Evolutionary conservation across 352 stramenopile genomes (phyloP), one percentile per base, ranked within the genome.

Genomic region (Elongisporangium anandrum): DNA sequence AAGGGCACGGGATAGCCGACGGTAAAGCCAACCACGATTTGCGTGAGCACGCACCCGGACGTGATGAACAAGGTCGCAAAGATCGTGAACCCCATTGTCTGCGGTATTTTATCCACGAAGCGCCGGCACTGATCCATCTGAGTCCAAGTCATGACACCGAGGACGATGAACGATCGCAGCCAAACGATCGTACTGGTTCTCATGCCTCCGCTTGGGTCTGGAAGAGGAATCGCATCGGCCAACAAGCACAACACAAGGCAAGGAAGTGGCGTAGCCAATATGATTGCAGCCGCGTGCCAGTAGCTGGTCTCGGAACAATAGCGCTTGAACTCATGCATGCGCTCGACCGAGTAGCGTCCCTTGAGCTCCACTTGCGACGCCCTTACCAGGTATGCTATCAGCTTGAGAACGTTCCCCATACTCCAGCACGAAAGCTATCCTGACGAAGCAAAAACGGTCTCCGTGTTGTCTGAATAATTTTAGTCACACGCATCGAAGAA

Each of bases 341-440:
- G 54, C 6, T 60, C 39, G 5, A 56, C 22, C 7, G 66, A 77
- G 53, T 74, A 77, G 6, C 52, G 56, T 13, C 69, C 69, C n/a
- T 69, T 66, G 4, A 72, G 56, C 41, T 74, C 67, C 0, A 72
- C 66, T 59, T 74, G 41, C 10, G 39, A 15, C 2, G 26, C 3
- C 26, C 26, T 38, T 12, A 9, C 7, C 6, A 9, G 6, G 4
- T 9, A 13, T 9, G 12, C 26, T 2, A 38, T 38, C 6, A 9
- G 2, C 6, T 38, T 12, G 26, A 38, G 3, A 38, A 9, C 26
- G 6, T 12, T 12, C 26, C 6, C 6, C 26, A 38, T 38, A 9
- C 3, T 38, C 26, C 6, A 2, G 7, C 26, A 5, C 4, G 1
- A 13, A n/a, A n/a, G n/a, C n/a, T n/a, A n/a, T n/a, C n/a, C n/a